Conservation (phyloP, 2,329 filamentous ascomycete genomes). For the Arthroderma uncinatum region DNA sequence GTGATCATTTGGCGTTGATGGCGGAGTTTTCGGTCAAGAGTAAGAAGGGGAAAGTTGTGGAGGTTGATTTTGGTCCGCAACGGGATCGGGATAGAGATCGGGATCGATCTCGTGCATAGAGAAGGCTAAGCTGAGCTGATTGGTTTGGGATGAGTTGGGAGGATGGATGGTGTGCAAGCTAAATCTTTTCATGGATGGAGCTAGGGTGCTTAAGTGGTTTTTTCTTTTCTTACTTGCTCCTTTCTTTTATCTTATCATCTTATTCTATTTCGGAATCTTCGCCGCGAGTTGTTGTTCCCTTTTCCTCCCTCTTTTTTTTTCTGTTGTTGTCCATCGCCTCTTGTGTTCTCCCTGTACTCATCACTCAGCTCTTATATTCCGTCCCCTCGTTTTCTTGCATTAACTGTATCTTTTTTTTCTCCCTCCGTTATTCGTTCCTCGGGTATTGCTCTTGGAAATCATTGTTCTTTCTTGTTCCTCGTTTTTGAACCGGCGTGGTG, state of each 20-base stretch:
- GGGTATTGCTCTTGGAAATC: conserved; percentile 22
- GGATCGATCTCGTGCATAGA: conserved; percentile 20
- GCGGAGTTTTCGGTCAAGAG: conserved; percentile 82
- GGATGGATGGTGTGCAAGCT: conserved; percentile 22
- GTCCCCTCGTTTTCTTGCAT: conserved; percentile 2
- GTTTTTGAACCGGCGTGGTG: conserved; percentile 19
- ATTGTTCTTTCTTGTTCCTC: conserved; percentile 13
- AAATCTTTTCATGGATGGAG: conserved; percentile 24
- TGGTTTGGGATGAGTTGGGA: conserved; percentile 31
- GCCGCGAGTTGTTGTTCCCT: conserved; percentile 18
- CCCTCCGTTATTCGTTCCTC: conserved; percentile 11
- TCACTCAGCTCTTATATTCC: conserved; percentile 18
- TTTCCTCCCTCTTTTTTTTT: conserved; percentile 16
- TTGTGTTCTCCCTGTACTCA: conserved; percentile 20
- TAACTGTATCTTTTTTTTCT: conserved; percentile 13
- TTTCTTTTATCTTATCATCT: conserved; percentile 12
- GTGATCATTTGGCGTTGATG: conserved; percentile 82
- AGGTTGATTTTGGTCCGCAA: conserved; percentile 50
- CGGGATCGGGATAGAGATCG: conserved; percentile 21
- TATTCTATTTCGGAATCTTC: conserved; percentile 32
- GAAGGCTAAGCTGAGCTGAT: conserved; percentile 18
- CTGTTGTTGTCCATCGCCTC: conserved; percentile 16
- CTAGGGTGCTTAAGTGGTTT: conserved; percentile 22
- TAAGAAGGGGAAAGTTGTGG: conserved; percentile 63
- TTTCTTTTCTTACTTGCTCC: background rate